These are phyloP conservation scores for Candida andamanensis DNA, from an alignment of 805 yeast species.

Conservation along the genomic window DNA sequence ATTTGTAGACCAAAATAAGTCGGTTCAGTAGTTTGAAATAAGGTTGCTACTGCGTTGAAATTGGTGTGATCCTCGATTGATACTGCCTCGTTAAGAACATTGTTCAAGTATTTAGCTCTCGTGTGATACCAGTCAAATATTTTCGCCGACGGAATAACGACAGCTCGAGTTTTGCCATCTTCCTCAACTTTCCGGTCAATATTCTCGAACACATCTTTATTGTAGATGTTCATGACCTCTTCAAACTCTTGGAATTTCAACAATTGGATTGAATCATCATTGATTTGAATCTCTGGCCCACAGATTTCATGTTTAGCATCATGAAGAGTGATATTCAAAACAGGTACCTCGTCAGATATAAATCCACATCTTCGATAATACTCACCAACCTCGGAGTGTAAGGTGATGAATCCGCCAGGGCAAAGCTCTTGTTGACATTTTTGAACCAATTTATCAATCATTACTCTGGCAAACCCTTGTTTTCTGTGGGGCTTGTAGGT, in stretches of 20 bases:
- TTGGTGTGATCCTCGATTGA: conserved; percentile 4
- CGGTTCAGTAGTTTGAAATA: conserved; percentile 24
- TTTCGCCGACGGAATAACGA: conserved; percentile 23
- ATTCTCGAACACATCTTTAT: conserved; percentile 15
- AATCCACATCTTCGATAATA: conserved; percentile 36
- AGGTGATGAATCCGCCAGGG: conserved; percentile 28
- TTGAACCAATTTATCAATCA: conserved; percentile 34
- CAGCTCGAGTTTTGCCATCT: conserved; percentile 28
- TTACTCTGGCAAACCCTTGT: conserved; percentile 33
- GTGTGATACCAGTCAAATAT: conserved; percentile 40
- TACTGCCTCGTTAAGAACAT: conserved; percentile 14
- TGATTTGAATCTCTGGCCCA: conserved; percentile 1
- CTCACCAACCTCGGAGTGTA: conserved; percentile 42
- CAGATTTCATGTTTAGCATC: neutral
- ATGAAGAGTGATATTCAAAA: conserved; percentile 11
- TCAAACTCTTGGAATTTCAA: conserved; percentile 28
- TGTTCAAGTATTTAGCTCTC: conserved; percentile 28
- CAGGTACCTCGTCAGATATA: conserved; percentile 31
- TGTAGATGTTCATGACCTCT: conserved; percentile 17
- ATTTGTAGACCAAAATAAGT: conserved; percentile 26
- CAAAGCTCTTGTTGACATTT: conserved; percentile 21
- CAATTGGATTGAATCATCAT: too few relatives aligned
- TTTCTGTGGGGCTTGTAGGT: conserved; percentile 33
- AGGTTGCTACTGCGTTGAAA: conserved; percentile 14
- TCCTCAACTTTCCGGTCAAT: conserved; percentile 14